phyloP scores from a whole-genome alignment of 352 stramenopile species.

The Discostella stelligera region DNA sequence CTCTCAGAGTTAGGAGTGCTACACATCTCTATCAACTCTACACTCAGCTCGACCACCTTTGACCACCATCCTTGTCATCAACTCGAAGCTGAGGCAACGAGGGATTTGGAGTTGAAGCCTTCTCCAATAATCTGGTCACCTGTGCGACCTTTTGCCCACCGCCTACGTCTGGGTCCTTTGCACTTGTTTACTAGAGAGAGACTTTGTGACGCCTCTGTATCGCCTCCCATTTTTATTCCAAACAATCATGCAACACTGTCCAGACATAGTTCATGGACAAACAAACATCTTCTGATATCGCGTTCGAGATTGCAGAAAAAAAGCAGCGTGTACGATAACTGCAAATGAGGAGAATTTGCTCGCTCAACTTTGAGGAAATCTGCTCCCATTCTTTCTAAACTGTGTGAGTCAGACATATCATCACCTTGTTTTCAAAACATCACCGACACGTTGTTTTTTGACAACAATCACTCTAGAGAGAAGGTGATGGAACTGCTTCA shows the following conservation, averaged over 20 bases:
- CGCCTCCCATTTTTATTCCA: slow-evolving; percentile 4
- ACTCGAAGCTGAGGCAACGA: too few relatives aligned
- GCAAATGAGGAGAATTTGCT: neutral
- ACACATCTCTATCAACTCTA: too few relatives aligned
- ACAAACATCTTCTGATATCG: slow-evolving; percentile 15
- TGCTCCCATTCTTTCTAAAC: neutral
- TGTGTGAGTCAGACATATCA: neutral
- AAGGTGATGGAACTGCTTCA: slow-evolving; percentile 17
- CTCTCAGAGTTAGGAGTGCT: too few relatives aligned
- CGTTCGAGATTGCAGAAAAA: neutral
- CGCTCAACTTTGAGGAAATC: neutral
- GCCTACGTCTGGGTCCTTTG: too few relatives aligned
- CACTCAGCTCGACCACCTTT: too few relatives aligned
- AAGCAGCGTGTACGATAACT: neutral
- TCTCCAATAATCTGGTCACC: too few relatives aligned
- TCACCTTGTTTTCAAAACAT: neutral
- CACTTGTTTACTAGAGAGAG: too few relatives aligned
- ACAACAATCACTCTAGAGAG: slow-evolving; percentile 12
- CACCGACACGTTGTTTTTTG: neutral
- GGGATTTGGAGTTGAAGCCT: too few relatives aligned
- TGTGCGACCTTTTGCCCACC: too few relatives aligned
- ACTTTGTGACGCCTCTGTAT: neutral
- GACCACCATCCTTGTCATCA: too few relatives aligned
- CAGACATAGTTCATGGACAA: slow-evolving; percentile 4
- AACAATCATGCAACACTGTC: slow-evolving; percentile 5